phyloP scores from a whole-genome alignment of 2,329 filamentous ascomycete species.

The Penicillium griseofulvum region DNA sequence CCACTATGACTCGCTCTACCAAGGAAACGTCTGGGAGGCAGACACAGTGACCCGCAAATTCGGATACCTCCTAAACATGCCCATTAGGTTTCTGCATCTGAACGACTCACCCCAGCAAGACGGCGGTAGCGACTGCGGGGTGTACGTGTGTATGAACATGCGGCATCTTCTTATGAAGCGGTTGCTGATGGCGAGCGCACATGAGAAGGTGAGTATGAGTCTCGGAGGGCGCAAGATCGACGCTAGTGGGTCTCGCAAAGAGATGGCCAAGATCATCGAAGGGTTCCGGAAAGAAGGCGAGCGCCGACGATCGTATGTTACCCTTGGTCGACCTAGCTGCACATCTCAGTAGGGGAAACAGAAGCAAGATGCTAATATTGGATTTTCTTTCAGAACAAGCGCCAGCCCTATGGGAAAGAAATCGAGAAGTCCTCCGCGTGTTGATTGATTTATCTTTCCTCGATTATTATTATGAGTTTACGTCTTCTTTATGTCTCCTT shows the following conservation, averaged over 20 bases:
- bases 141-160: slow-evolving; percentile 96
- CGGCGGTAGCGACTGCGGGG: slow-evolving; percentile 89
- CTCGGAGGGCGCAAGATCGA: slow-evolving; percentile 83
- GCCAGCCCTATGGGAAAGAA: slow-evolving; percentile 25
- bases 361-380: not conserved
- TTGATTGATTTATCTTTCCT: slow-evolving; percentile 15
- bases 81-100: slow-evolving; percentile 73
- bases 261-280: slow-evolving; percentile 89
- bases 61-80: slow-evolving; percentile 62
- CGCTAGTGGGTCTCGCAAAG: slow-evolving; percentile 74
- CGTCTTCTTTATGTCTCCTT: slow-evolving; percentile 13
- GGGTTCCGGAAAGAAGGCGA: slow-evolving; percentile 83
- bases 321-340: not conserved
- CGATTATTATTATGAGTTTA: slow-evolving; percentile 11
- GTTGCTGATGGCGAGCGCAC: slow-evolving; percentile 72
- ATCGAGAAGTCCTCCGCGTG: slow-evolving; percentile 23
- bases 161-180: slow-evolving; percentile 84
- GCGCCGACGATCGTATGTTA: slow-evolving; percentile 71
- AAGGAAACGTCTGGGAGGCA: slow-evolving; percentile 73
- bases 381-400: slow-evolving; percentile 13
- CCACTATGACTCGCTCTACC: slow-evolving; percentile 87
- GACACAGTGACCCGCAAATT: slow-evolving; percentile 68
- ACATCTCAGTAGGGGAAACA: not conserved
- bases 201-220: slow-evolving; percentile 91
- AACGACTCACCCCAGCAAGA: slow-evolving; percentile 86